Evolutionary conservation across 225 moss, liverwort and hornwort genomes (phyloP), one percentile per base, ranked within the genome.

Genomic region (Physcomitrellopsis africana): DNA sequence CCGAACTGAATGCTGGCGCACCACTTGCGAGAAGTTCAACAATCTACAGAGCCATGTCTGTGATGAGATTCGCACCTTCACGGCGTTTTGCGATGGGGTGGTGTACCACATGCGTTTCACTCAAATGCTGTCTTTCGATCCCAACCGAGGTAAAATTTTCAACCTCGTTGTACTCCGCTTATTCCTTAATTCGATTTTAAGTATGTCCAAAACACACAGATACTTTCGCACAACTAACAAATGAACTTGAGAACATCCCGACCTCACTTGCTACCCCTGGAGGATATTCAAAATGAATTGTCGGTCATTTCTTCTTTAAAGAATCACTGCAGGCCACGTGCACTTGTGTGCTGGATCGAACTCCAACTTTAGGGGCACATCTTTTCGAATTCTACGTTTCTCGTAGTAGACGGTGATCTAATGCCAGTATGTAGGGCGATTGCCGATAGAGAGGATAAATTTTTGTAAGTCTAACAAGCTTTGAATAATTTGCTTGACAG

Each of bases 101-200:
- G 80, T 87, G 47, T 89, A 89, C 73, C 84, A 89, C 79, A 89
- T 87, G 84, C 84, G 87, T 26, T 87, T 87, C 69, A 87, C 75
- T 55, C 87, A 75, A 63, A 69, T 77, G 77, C 76, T 87, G 65
- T 79, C 79, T 22, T 87, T 84, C 64, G 84, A 84, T 68, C 81
- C 79, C 63, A 84, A 82, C 59, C 81, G 84, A 77, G 87, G 87
- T 87, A 73, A 51, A 2, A 16, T 14, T 32, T 26, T 22, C 29
- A 61, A 13, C 57, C 55, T 54, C 48, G 22, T 11, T 68, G 23
- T 14, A 15, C 6, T 45, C 10, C 23, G 29, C 37, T 2, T 46
- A 60, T 55, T 63, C 19, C 45, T 19, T 15, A 47, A 19, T 0
- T 37, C 32, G 32, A 7, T 7, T 37, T 37, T 7, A 37, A 37